Conservation (phyloP, 768 basidiomycete species). For the Termitomyces sp. region DNA sequence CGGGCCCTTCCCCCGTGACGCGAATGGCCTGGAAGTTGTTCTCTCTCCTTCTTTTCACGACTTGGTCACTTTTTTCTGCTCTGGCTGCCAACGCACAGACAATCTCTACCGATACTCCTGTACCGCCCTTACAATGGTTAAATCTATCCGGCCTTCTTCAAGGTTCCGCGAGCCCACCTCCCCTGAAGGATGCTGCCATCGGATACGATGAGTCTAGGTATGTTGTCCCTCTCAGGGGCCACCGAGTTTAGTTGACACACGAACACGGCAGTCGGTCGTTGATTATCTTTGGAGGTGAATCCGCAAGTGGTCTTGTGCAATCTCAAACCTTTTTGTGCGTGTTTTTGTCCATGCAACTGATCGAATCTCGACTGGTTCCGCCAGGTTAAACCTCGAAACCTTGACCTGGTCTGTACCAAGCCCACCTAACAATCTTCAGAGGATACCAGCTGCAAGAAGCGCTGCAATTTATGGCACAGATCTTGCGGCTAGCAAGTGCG, state of each 20-base stretch:
- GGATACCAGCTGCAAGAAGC: constrained; percentile 55
- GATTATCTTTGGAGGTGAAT: constrained; percentile 74
- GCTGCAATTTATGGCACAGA: constrained; percentile 61
- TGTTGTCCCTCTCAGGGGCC: not conserved
- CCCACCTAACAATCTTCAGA: constrained; percentile 41
- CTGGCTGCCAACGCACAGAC: constrained; percentile 31
- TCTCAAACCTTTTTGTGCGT: constrained; percentile 65
- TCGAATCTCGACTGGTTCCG: not conserved
- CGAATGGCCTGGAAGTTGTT: constrained; percentile 26
- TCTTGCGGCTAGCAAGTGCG: constrained; percentile 79
- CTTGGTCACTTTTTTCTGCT: constrained; percentile 16
- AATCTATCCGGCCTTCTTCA: constrained; percentile 54
- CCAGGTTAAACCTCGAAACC: constrained; percentile 56
- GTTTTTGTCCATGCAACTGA: not conserved
- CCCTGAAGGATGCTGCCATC: constrained; percentile 66
- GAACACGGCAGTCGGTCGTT: constrained; percentile 41
- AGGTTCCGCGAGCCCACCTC: constrained; percentile 51
- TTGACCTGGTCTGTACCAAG: constrained; percentile 55
- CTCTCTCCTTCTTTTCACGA: constrained; percentile 18
- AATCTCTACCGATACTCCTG: constrained; percentile 45
- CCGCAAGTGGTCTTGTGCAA: constrained; percentile 55
- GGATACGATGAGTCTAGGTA: constrained; percentile 50
- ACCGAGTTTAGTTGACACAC: not conserved
- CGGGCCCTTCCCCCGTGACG: constrained; percentile 11
- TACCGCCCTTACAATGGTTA: constrained; percentile 72